phyloP scores from a whole-genome alignment of 208 protist genomes.

The Acanthamoeba castellanii region DNA sequence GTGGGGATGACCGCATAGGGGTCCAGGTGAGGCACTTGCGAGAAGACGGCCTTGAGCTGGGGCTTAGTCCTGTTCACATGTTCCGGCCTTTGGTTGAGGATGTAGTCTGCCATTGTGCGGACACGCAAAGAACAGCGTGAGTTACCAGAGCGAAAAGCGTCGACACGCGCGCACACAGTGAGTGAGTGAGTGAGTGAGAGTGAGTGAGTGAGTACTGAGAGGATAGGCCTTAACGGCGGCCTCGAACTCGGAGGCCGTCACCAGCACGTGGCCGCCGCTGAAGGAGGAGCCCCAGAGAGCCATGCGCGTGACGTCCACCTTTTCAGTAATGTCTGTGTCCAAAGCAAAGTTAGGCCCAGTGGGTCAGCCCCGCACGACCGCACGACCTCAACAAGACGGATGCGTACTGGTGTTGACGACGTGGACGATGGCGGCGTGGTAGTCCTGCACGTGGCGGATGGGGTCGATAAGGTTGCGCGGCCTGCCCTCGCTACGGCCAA shows the following conservation, averaged over 20 bases:
- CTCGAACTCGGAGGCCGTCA: slow-evolving; percentile 35
- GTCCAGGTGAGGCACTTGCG: slow-evolving; percentile 29
- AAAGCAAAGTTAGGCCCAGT: neutral
- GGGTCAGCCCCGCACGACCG: no score
- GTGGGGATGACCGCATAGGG: neutral
- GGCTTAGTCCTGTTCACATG: neutral
- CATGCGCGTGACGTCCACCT: slow-evolving; percentile 41
- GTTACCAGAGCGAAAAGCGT: neutral
- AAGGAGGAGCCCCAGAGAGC: slow-evolving; percentile 43
- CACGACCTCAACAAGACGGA: no score
- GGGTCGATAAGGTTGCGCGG: slow-evolving; percentile 28
- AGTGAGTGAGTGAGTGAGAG: neutral
- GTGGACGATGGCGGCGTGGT: slow-evolving; percentile 45
- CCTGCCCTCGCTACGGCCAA: neutral
- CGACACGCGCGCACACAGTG: neutral
- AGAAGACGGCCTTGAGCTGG: neutral
- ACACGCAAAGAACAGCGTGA: no score
- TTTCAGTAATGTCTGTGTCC: neutral
- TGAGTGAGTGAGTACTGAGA: neutral
- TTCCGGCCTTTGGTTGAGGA: slow-evolving; percentile 31
- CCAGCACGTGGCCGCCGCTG: slow-evolving; percentile 51
- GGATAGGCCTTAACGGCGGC: neutral
- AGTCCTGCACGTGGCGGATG: slow-evolving; percentile 26
- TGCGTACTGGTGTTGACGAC: slow-evolving; percentile 26
- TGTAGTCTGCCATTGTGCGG: neutral